A percentile compares a stretch with the other conserved stretches of the same genome.
phyloP scores from a whole-genome alignment of 1,284 basidiomycete species.

The Cryptococcus sp. region DNA sequence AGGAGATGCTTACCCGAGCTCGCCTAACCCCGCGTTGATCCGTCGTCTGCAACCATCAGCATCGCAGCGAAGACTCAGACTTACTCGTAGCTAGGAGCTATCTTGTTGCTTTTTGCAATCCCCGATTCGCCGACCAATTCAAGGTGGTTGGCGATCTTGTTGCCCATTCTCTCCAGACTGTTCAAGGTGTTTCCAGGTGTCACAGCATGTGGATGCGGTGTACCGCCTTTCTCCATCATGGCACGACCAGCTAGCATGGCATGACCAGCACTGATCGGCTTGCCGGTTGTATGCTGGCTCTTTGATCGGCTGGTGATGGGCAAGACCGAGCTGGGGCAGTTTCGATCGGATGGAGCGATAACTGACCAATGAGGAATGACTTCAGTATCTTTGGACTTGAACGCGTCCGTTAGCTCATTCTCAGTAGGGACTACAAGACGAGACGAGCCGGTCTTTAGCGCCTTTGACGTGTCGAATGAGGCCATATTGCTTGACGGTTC shows the following conservation, averaged over 20 bases:
- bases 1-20: not conserved
- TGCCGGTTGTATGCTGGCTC: not conserved
- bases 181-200: conserved; percentile 7
- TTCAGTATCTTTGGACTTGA: too few relatives aligned
- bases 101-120: conserved; percentile 4
- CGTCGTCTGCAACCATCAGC: not conserved
- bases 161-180: conserved; percentile 5
- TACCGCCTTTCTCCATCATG: not conserved
- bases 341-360: too few relatives aligned
- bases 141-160: conserved; percentile 5
- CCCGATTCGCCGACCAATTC: not conserved
- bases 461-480: too few relatives aligned
- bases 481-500: too few relatives aligned
- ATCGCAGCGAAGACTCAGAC: not conserved
- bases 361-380: too few relatives aligned
- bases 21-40: not conserved
- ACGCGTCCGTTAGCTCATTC: too few relatives aligned
- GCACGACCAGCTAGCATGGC: conserved; percentile 1
- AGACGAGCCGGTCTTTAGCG: too few relatives aligned
- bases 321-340: too few relatives aligned
- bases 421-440: too few relatives aligned
- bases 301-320: too few relatives aligned
- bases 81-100: conserved; percentile 10
- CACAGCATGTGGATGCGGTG: not conserved
- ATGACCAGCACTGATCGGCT: conserved; percentile 4